Evolutionary conservation across 2,329 filamentous ascomycete genomes (phyloP).

Genomic region (Pyrenochaeta sp.): DNA sequence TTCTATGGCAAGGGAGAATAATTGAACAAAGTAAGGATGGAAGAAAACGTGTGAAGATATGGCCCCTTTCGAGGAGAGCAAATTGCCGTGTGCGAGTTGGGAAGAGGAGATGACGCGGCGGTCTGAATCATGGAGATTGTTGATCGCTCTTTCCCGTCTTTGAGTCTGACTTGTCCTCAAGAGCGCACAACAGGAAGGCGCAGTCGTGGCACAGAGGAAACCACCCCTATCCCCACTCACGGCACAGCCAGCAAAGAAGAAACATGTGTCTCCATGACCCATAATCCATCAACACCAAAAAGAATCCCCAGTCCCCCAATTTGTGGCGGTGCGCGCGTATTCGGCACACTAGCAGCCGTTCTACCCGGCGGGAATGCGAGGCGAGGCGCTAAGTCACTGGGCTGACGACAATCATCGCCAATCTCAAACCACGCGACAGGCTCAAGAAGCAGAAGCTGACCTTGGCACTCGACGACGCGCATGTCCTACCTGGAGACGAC

Average conservation of each 20-base stretch:
- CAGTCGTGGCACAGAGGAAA: neutral
- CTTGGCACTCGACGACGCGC: slow-evolving; percentile 23
- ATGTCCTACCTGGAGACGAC: slow-evolving; percentile 4
- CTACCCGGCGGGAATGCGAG: slow-evolving; percentile 1
- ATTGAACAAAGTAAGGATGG: too few species aligned
- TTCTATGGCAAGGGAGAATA: too few species aligned
- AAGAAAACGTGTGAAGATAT: neutral
- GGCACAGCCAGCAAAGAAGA: too few species aligned
- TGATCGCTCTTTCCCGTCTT: neutral
- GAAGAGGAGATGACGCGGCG: slow-evolving; percentile 3
- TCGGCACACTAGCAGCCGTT: slow-evolving; percentile 13
- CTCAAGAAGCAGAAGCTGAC: slow-evolving; percentile 1
- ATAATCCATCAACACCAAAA: too few species aligned
- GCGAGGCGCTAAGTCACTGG: slow-evolving; percentile 14
- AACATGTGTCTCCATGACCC: too few species aligned
- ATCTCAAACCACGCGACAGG: slow-evolving; percentile 13
- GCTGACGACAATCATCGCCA: slow-evolving; percentile 16
- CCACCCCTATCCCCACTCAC: neutral
- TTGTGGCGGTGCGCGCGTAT: slow-evolving; percentile 9
- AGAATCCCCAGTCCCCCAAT: too few species aligned
- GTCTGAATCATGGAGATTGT: neutral
- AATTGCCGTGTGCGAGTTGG: neutral
- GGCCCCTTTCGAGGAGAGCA: neutral
- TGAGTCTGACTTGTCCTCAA: neutral
- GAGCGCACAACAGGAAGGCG: neutral